Evolutionary conservation across 164 flowering plant genomes (phyloP), one percentile per base, ranked within the genome.

Genomic region (Magnolia officinalis): DNA sequence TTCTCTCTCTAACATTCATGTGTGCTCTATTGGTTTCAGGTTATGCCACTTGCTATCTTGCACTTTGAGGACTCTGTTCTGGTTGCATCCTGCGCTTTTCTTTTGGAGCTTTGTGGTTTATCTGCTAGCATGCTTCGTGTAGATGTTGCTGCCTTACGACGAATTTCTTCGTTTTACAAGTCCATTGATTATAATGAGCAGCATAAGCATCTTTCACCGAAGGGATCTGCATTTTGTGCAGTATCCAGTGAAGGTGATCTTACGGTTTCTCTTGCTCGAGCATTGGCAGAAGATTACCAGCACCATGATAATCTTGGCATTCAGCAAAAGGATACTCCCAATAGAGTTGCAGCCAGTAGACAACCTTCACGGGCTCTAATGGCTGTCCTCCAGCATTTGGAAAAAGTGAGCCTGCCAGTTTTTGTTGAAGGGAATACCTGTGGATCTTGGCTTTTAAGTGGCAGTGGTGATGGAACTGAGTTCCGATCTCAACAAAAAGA

Each of bases 81-180:
- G 85, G 97, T 92, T 72, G 91, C 97, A 67, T 89, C 99, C 70
- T 96, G 97, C 85, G 90, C 95, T 75, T 87, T 90, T 80, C 89
- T 94, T 23, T 76, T 92, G 84, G 99, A 96, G 88, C 90, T 96
- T 80, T 92, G 98, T 90, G 97, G 99, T n/a, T 82, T 91, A 80
- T 89, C 97, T 81, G 90, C 96, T 74, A 84, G 84, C 80, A 85
- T 84, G 90, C 91, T 94, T 23, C 95, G 86, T 37, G 85, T 94
- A 2, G 97, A 94, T 67, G 68, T 96, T 80, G 91, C 98, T 82
- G 91, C 91, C 37, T 85, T 96, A 82, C 89, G 87, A 80, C 87
- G 97, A 77, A 94, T 96, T 78, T 88, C 93, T 80, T 84, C 92
- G 52, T 91, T 87, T 73, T 89, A 88, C 83, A 87, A 85, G 77